Base-by-base conservation (phyloP, 2,329 filamentous ascomycete genomes). In the Neofusicoccum laricinum region DNA sequence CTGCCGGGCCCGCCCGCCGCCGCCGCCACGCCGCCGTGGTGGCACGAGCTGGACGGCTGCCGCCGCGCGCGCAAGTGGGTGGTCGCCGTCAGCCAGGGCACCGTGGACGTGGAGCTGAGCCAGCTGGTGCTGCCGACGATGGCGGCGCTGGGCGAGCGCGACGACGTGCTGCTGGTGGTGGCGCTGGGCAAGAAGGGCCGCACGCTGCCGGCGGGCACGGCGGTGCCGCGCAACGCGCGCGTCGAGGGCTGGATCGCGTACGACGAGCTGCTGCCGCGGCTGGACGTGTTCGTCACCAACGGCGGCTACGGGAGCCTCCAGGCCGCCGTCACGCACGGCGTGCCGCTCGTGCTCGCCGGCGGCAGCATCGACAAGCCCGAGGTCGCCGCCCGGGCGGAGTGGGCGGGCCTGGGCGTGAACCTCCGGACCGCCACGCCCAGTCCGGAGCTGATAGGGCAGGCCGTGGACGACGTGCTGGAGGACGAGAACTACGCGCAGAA, bases 221-320 rank as follows among this genome's bases (percentile, higher is more conserved):
- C 65, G 6, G 64, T 81, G 2, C 79, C 82, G 0, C 32, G 64
- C 1, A 85, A 85, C 67, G 73, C 76, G 0, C 73, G 77, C 10
- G 75, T 82, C 3, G 71, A 79, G 21, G 81, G 84, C 68, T 84
- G 81, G 67, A 69, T 85, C 3, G 76, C 81, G 3, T 84, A 84
- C 66, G 80, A 85, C 64, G 71, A 75, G 0, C 65, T 84, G 0
- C 72, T 85, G 1, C 77, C 78, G 1, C 66, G 82, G 66, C 68
- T 69, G 17, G 69, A 72, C 45, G 75, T 81, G 0, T 81, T 84
- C 32, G 73, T 85, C 15, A 77, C 76, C 11, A 85, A 84, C 53
- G 82, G 77, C 11, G 81, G 82, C 3, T 85, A 82, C 63, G 80
- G 82, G 3, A 80, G 79, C 1, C 76, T 83, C 53, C 74, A 78